These are phyloP conservation scores for Leptographium wingfieldii DNA, from an alignment of 2,329 filamentous ascomycete species.

Conservation along the genomic window DNA sequence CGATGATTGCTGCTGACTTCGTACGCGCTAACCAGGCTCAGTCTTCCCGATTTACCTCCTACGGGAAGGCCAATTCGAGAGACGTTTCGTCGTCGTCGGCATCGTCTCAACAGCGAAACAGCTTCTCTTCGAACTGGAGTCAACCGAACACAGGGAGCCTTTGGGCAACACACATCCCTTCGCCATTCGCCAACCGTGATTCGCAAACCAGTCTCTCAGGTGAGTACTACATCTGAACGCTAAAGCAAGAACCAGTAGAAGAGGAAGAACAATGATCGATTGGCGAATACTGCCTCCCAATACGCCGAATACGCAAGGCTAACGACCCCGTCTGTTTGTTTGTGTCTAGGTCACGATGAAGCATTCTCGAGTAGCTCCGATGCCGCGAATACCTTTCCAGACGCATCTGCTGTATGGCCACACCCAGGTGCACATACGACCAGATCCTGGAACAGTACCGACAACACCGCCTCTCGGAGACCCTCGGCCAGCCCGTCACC, in stretches of 20 bases:
- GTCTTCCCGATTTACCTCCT: conserved; percentile 25
- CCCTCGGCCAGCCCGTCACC: conserved; percentile 46
- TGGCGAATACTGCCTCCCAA: neutral
- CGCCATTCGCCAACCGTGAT: conserved; percentile 28
- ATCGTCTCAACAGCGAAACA: conserved; percentile 21
- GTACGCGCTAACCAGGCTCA: conserved; percentile 19
- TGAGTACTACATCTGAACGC: conserved; percentile 21
- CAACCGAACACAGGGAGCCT: conserved; percentile 24
- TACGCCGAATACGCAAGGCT: neutral
- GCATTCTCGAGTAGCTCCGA: conserved; percentile 16
- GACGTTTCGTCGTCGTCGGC: conserved; percentile 19
- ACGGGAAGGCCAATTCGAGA: conserved; percentile 18
- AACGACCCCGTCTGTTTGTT: neutral
- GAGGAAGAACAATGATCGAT: neutral
- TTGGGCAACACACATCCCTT: conserved; percentile 30
- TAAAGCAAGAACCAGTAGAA: neutral
- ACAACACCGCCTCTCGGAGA: conserved; percentile 29
- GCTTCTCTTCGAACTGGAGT: conserved; percentile 25
- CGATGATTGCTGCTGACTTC: conserved; percentile 1
- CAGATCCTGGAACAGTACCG: conserved; percentile 46
- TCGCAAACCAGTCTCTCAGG: conserved; percentile 31
- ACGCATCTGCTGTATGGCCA: conserved; percentile 4
- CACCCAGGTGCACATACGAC: conserved; percentile 20
- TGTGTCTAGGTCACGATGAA: conserved; percentile 17
- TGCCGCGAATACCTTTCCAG: neutral